Percentiles rank a stretch among this genome's conserved stretches.
Conservation (phyloP, 768 basidiomycete genomes). For the Auriscalpium microsporum region DNA sequence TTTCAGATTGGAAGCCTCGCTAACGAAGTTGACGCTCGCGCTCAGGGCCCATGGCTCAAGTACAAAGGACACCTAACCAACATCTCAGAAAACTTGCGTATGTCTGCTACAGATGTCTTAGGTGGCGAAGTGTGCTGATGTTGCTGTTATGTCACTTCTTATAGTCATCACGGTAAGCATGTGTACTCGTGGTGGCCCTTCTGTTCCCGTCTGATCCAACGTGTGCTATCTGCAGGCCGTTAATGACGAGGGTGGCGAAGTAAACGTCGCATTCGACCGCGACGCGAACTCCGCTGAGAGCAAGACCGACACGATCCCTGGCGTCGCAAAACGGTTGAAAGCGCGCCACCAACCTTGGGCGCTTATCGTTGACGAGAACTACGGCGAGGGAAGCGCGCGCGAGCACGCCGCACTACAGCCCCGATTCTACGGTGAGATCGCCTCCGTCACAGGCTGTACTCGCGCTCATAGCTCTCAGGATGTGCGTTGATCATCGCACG, state of each 20-base stretch:
- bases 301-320: slow-evolving; percentile 75
- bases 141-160: background rate
- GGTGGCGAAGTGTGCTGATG: background rate
- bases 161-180: slow-evolving; percentile 71
- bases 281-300: slow-evolving; percentile 37
- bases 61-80: slow-evolving; percentile 97
- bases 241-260: slow-evolving; percentile 90
- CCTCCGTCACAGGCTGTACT: background rate
- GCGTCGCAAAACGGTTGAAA: slow-evolving; percentile 84
- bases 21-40: background rate
- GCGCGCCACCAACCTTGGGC: slow-evolving; percentile 83
- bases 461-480: slow-evolving; percentile 34
- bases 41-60: slow-evolving; percentile 93
- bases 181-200: no score
- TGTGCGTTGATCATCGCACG: slow-evolving; percentile 82
- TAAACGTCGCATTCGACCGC: slow-evolving; percentile 86
- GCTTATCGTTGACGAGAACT: slow-evolving; percentile 91
- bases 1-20: background rate
- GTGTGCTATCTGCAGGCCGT: slow-evolving; percentile 44
- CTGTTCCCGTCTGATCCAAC: background rate
- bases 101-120: slow-evolving; percentile 23
- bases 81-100: slow-evolving; percentile 91
- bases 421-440: slow-evolving; percentile 71
- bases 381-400: slow-evolving; percentile 95
- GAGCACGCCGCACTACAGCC: slow-evolving; percentile 98